Evolutionary conservation across 1,139 yeast species (phyloP).

Genomic region (Yamadazyma conglobata): DNA sequence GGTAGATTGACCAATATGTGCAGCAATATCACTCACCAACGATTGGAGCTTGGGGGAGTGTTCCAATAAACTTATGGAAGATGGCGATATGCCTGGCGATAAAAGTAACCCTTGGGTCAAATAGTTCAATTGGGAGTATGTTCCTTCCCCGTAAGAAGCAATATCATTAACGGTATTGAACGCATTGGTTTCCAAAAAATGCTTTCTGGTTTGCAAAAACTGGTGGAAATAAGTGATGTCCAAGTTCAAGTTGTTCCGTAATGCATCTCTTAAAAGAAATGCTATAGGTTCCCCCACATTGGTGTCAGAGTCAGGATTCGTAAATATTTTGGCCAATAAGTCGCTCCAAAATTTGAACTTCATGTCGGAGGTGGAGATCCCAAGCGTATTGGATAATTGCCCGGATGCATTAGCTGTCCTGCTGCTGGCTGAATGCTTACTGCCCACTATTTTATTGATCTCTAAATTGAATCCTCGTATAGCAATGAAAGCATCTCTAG

Average conservation of each 20-base stretch:
- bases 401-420: constrained; percentile 30
- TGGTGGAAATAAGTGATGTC: constrained; percentile 56
- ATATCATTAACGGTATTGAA: constrained; percentile 55
- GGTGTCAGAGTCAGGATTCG: constrained; percentile 34
- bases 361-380: constrained; percentile 47
- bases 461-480: constrained; percentile 68
- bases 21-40: constrained; percentile 58
- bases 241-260: constrained; percentile 48
- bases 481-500: constrained; percentile 65
- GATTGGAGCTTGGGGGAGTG: constrained; percentile 40
- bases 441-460: constrained; percentile 52
- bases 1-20: constrained; percentile 82
- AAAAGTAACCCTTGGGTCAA: constrained; percentile 59
- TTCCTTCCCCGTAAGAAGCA: constrained; percentile 80
- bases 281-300: constrained; percentile 65
- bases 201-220: constrained; percentile 58
- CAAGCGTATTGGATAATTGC: constrained; percentile 30
- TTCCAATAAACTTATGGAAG: constrained; percentile 50
- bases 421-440: constrained; percentile 38
- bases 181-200: constrained; percentile 42
- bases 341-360: constrained; percentile 66
- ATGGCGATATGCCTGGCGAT: constrained; percentile 58
- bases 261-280: constrained; percentile 49
- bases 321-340: constrained; percentile 39
- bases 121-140: constrained; percentile 71